Evolutionary conservation across 83 land plant species (phyloP).

Genomic region (Thuja plicata): DNA sequence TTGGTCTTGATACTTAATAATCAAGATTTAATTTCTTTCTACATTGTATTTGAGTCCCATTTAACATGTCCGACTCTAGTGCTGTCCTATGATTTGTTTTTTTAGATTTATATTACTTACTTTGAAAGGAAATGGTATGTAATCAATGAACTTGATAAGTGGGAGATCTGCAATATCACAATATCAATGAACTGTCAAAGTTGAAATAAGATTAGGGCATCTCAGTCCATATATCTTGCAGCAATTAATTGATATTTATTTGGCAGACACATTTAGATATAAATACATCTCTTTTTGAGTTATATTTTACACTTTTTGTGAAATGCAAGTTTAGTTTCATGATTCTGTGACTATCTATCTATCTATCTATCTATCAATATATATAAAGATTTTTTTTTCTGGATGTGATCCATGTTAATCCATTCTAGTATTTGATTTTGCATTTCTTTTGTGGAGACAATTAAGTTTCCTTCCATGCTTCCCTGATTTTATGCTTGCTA

Average conservation of each 20-base stretch:
- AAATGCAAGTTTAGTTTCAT: not conserved
- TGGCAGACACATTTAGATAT: not conserved
- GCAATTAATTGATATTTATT: not conserved
- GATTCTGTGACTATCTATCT: not conserved
- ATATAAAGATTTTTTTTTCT: not conserved
- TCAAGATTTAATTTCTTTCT: not conserved
- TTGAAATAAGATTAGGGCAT: not conserved
- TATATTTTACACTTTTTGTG: not conserved
- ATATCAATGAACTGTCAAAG: not conserved
- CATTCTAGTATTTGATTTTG: not conserved
- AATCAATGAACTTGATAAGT: not conserved
- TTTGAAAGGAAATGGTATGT: not conserved
- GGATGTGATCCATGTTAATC: not conserved
- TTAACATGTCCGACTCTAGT: not conserved
- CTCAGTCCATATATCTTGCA: not conserved
- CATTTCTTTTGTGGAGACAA: not conserved
- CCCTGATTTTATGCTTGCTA: not conserved
- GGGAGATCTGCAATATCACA: too few species aligned
- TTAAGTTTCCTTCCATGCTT: not conserved
- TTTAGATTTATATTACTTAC: not conserved
- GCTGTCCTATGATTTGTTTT: not conserved
- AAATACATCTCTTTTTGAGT: too few species aligned
- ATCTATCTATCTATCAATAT: too few species aligned
- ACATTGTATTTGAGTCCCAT: slow-evolving; percentile 4
- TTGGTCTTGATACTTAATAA: not conserved